Percentiles rank a stretch among this genome's conserved stretches.
Evolutionary conservation across 306 rosid genomes (phyloP).

Genomic region (Medicago lupulina): DNA sequence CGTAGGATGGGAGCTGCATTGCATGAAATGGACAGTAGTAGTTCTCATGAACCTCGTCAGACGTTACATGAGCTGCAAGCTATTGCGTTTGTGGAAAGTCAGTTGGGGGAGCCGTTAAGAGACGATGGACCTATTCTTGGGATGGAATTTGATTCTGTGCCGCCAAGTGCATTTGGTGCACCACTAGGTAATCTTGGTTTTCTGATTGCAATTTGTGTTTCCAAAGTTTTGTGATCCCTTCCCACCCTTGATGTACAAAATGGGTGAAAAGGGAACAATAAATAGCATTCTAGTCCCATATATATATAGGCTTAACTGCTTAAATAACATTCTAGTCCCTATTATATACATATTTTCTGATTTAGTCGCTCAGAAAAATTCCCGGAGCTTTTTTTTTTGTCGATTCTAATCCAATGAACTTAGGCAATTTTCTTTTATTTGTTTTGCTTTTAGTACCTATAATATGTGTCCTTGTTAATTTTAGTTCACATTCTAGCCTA

Average conservation of each 20-base stretch:
- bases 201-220: conserved; percentile 27
- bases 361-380: not conserved
- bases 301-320: too few species aligned
- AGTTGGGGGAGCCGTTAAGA: conserved; percentile 67
- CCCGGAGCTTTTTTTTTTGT: not conserved
- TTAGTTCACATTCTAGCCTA: not conserved
- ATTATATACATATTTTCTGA: not conserved
- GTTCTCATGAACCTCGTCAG: conserved; percentile 57
- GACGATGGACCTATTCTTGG: conserved; percentile 84
- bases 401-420: not conserved
- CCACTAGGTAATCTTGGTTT: conserved; percentile 62
- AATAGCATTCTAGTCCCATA: not conserved
- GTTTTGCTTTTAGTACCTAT: not conserved
- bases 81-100: conserved; percentile 72
- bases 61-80: conserved; percentile 60
- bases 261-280: not conserved
- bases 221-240: not conserved
- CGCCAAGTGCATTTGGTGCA: conserved; percentile 76
- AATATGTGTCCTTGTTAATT: not conserved
- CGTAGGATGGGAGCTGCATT: conserved; percentile 51
- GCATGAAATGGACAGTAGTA: conserved; percentile 40
- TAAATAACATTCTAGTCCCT: not conserved
- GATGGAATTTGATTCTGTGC: conserved; percentile 79
- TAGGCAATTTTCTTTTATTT: not conserved
- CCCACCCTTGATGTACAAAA: not conserved